Conservation (phyloP, 1,284 basidiomycete genomes). For the Cryptococcus sp. region DNA sequence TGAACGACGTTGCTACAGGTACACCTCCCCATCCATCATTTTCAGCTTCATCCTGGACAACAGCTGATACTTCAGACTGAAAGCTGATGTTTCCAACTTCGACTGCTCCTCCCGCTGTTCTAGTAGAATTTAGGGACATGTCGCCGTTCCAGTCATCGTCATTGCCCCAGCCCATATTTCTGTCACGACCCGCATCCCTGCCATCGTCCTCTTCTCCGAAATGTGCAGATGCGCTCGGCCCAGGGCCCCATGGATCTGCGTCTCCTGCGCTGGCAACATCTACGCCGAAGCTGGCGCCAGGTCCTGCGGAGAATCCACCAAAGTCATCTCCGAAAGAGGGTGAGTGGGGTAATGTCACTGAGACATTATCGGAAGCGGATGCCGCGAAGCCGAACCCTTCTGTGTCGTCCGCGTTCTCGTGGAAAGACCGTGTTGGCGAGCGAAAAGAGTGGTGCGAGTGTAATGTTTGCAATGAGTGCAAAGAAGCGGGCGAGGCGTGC, state of each 20-base stretch:
- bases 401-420: background rate
- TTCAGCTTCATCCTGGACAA: background rate
- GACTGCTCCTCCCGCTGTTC: no score
- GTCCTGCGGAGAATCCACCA: constrained; percentile 32
- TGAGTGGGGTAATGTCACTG: constrained; percentile 22
- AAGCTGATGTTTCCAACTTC: background rate
- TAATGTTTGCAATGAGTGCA: background rate
- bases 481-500: background rate
- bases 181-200: background rate
- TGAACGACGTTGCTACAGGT: background rate
- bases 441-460: background rate
- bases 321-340: constrained; percentile 38
- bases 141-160: constrained; percentile 3
- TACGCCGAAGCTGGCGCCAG: constrained; percentile 1
- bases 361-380: background rate
- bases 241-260: constrained; percentile 26
- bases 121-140: no score
- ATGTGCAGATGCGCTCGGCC: background rate
- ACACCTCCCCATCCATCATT: constrained; percentile 14
- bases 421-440: background rate
- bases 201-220: background rate
- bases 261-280: constrained; percentile 1
- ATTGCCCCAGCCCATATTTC: constrained; percentile 3
- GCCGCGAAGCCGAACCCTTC: background rate
- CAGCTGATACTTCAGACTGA: background rate